phyloP scores from a whole-genome alignment of 2,329 filamentous ascomycete genomes.

The Neopestalotiopsis clavispora region DNA sequence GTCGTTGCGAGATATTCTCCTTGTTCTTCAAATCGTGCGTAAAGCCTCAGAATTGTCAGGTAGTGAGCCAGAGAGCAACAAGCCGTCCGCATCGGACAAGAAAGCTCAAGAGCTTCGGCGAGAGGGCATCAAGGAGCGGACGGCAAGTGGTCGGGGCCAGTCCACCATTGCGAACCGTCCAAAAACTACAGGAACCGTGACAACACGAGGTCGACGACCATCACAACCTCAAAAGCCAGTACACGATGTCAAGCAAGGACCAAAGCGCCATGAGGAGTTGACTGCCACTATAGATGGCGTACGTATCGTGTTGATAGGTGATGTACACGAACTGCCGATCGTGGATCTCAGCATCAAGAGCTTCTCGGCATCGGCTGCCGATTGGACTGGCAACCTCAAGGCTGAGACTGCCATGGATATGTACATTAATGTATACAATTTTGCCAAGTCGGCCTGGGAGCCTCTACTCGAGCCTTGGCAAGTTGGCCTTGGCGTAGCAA shows the following conservation, averaged over 20 bases:
- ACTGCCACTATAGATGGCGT: conserved; percentile 87
- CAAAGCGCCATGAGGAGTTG: conserved; percentile 70
- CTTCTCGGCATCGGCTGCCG: conserved; percentile 81
- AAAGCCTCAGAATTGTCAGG: conserved; percentile 87
- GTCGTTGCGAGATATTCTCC: conserved; percentile 90
- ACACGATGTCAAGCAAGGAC: conserved; percentile 37
- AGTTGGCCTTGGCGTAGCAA: conserved; percentile 86
- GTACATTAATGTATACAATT: conserved; percentile 97
- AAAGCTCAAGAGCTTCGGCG: conserved; percentile 60
- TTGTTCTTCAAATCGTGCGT: conserved; percentile 90
- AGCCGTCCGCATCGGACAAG: conserved; percentile 50
- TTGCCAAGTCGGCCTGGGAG: conserved; percentile 98
- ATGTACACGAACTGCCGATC: conserved; percentile 92
- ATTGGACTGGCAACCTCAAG: conserved; percentile 89
- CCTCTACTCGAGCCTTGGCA: conserved; percentile 96
- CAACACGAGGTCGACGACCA: conserved; percentile 31
- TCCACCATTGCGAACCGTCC: conserved; percentile 54
- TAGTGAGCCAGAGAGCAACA: conserved; percentile 55
- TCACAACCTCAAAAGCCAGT: conserved; percentile 31
- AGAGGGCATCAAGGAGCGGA: conserved; percentile 56
- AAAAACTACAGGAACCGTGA: conserved; percentile 40
- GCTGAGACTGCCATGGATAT: conserved; percentile 91
- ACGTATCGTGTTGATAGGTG: conserved; percentile 91
- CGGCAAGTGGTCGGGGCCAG: conserved; percentile 60
- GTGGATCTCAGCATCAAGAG: conserved; percentile 92